Conservation (phyloP, 2,329 filamentous ascomycete species). For the Botrytis sinoallii region DNA sequence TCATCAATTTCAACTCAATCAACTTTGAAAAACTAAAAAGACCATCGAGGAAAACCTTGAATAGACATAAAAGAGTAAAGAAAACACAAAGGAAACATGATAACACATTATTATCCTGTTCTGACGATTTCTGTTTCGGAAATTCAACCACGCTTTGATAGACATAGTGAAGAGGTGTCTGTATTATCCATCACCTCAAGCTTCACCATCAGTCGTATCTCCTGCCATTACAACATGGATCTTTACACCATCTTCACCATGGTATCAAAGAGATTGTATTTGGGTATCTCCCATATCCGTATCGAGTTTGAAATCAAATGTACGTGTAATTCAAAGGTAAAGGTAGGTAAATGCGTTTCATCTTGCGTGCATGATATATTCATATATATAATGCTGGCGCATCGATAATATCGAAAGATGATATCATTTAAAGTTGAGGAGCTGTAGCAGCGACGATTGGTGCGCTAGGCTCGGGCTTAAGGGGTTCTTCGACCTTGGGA, state of each 20-base stretch:
- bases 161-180: background rate
- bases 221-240: slow-evolving; percentile 31
- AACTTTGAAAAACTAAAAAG: background rate
- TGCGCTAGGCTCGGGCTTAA: slow-evolving; percentile 19
- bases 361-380: slow-evolving; percentile 8
- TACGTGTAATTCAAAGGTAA: background rate
- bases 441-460: slow-evolving; percentile 14
- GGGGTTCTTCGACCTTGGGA: slow-evolving; percentile 24
- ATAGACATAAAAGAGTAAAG: slow-evolving; percentile 8
- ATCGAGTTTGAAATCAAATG: slow-evolving; percentile 2
- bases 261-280: slow-evolving; percentile 21
- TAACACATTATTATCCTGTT: slow-evolving; percentile 15
- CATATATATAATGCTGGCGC: background rate
- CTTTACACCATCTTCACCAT: slow-evolving; percentile 24
- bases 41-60: slow-evolving; percentile 1
- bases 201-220: slow-evolving; percentile 18
- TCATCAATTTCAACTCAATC: background rate
- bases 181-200: background rate
- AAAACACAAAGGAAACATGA: slow-evolving; percentile 16
- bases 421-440: slow-evolving; percentile 13
- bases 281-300: slow-evolving; percentile 5
- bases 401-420: slow-evolving; percentile 10
- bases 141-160: background rate
- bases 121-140: background rate
- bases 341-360: background rate